Evolutionary conservation across 2,329 filamentous ascomycete genomes (phyloP).

Genomic region (Cryphonectria naterciae): DNA sequence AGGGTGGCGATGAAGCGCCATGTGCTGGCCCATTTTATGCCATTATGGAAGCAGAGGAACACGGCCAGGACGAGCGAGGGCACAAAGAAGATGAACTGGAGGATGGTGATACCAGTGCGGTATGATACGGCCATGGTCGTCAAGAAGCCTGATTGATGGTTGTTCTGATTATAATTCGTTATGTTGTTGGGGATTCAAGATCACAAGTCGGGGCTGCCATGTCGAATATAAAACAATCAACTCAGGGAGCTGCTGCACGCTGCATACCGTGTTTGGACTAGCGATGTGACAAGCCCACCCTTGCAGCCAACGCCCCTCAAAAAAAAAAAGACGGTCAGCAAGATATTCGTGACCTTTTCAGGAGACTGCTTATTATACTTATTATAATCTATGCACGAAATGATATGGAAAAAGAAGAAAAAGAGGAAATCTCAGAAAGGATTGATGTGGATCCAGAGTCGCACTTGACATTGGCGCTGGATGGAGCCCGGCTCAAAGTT

Average conservation of each 20-base stretch:
- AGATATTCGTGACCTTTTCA: too few relatives aligned
- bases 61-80: constrained; percentile 23
- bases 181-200: not conserved
- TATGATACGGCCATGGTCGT: constrained; percentile 27
- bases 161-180: too few relatives aligned
- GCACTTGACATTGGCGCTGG: too few relatives aligned
- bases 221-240: not conserved
- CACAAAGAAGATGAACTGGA: constrained; percentile 28
- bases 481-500: too few relatives aligned
- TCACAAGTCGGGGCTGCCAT: not conserved
- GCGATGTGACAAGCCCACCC: not conserved
- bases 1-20: constrained; percentile 30
- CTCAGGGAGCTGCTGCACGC: not conserved
- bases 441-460: too few relatives aligned
- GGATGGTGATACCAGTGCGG: constrained; percentile 29
- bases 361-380: too few relatives aligned
- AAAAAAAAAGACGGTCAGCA: not conserved
- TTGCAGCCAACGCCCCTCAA: too few relatives aligned
- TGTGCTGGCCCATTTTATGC: constrained; percentile 23
- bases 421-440: too few relatives aligned
- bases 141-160: not conserved
- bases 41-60: constrained; percentile 29
- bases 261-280: constrained; percentile 14
- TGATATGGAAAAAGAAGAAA: too few relatives aligned
- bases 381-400: too few relatives aligned